A percentile compares a stretch with the other conserved stretches of the same genome.
Evolutionary conservation across 805 yeast genomes (phyloP).

Genomic region (Saccharomyces kudriavzevii): DNA sequence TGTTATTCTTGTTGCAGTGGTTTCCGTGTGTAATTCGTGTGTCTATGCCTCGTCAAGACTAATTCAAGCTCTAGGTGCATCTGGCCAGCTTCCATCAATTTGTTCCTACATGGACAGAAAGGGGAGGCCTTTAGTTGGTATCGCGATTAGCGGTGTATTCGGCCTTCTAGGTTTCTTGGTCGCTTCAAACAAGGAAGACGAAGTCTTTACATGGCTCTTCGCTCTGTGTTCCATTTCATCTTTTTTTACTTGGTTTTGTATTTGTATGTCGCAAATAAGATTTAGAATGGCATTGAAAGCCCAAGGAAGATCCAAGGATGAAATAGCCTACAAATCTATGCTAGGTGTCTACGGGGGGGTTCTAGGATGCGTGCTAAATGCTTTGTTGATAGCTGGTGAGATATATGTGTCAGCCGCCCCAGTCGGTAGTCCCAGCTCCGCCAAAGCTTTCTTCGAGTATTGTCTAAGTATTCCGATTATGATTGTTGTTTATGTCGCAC

Average conservation of each 20-base stretch:
- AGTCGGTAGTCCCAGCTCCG: constrained; percentile 34
- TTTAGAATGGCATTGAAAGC: constrained; percentile 42
- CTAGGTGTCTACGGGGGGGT: constrained; percentile 53
- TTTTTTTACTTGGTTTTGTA: constrained; percentile 69
- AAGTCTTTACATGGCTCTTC: constrained; percentile 63
- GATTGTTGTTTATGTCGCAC: constrained; percentile 37
- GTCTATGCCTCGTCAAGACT: constrained; percentile 57
- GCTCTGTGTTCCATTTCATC: constrained; percentile 69
- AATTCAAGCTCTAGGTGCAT: constrained; percentile 42
- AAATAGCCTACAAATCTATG: constrained; percentile 34
- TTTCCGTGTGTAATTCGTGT: constrained; percentile 55
- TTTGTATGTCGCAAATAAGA: constrained; percentile 57
- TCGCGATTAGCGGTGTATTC: constrained; percentile 34
- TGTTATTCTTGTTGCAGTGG: constrained; percentile 48
- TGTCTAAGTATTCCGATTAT: constrained; percentile 44
- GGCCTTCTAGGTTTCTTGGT: constrained; percentile 54
- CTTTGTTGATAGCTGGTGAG: constrained; percentile 52
- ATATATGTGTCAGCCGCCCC: constrained; percentile 71
- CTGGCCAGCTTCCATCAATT: constrained; percentile 43
- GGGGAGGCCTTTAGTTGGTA: constrained; percentile 50
- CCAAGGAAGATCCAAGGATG: constrained; percentile 1
- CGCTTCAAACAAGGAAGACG: constrained; percentile 47
- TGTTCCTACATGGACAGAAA: constrained; percentile 40
- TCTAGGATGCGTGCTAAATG: constrained; percentile 45
- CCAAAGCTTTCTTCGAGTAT: constrained; percentile 41